Conservation (phyloP, 257 asterid species). For the Solanum chilense region DNA sequence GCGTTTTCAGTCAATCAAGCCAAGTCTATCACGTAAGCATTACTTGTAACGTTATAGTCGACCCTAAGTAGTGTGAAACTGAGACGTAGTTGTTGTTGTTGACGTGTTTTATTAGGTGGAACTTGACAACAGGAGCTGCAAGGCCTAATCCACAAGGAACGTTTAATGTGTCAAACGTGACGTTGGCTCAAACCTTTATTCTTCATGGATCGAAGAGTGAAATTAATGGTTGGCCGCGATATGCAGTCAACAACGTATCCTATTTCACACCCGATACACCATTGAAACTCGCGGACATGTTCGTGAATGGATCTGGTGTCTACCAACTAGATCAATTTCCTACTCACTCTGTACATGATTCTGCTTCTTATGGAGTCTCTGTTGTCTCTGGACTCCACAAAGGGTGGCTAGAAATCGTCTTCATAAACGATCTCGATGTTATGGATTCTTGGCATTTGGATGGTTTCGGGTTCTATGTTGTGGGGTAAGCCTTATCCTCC, state of each 20-base stretch:
- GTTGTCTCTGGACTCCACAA: conserved; percentile 50
- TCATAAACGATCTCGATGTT: conserved; percentile 15
- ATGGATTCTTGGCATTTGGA: conserved; percentile 72
- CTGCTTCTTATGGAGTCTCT: conserved; percentile 20
- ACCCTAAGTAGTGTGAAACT: neutral
- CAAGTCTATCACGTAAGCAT: conserved; percentile 33
- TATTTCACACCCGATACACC: conserved; percentile 37
- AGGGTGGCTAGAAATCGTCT: conserved; percentile 56
- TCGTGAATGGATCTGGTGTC: conserved; percentile 43
- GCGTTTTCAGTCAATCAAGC: conserved; percentile 49
- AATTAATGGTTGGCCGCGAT: conserved; percentile 5
- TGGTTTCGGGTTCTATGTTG: conserved; percentile 48
- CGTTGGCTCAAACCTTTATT: conserved; percentile 41
- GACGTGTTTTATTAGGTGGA: conserved; percentile 33
- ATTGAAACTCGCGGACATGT: conserved; percentile 46
- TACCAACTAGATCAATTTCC: conserved; percentile 49
- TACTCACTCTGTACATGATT: conserved; percentile 4
- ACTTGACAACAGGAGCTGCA: conserved; percentile 50
- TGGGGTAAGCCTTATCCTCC: conserved; percentile 35
- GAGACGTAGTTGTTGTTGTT: neutral
- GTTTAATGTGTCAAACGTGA: conserved; percentile 54
- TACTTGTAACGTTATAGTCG: neutral
- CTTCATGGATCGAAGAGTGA: conserved; percentile 25
- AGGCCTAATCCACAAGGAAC: conserved; percentile 76
- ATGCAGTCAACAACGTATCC: conserved; percentile 41